Base-by-base conservation (phyloP, 2,329 filamentous ascomycete genomes). In the Colletotrichum lentis region DNA sequence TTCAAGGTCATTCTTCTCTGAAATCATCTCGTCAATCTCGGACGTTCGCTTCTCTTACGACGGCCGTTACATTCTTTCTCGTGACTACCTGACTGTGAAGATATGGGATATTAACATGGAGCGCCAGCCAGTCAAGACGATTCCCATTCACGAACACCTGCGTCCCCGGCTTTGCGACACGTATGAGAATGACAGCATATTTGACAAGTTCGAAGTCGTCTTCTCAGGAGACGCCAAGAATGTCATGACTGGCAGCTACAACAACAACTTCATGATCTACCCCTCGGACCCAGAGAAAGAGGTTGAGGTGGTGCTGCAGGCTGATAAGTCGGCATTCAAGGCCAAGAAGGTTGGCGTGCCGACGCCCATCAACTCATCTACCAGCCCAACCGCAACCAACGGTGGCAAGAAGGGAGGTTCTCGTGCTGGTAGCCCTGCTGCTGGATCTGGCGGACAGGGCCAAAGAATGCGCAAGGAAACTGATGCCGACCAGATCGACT, bases 211-310 rank as follows among this genome's bases (percentile, higher is more conserved):
- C 73, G 96, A 99, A 81, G 96, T 99, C 49, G 95, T 98, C 60
- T 99, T 99, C 83, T 98, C 95, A 2, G 96, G 96, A 27, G 95
- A 98, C 79, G 93, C 94, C 46, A 96, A 97, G 86, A 98, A 99
- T 74, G 96, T 98, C 72, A 99, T 99, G 96, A 99, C 96, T 6
- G 96, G 96, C 74, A 97, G 94, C 78, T 99, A 99, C 85, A 99
- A 99, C 86, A 99, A 99, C 84, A 99, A 99, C 83, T 98, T 99
- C 85, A 99, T 99, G 96, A 99, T 99, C 77, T 99, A 98, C 79
- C 96, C 96, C 5, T 96, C 94, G 31, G 95, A 98, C 75, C 92
- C 94, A 7, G 93, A 95, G 73, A 96, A 96, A 82, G 96, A 99
- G 78, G 95, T 95, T 3, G 96, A 99, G 80, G 94, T 99, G 55